A percentile compares a stretch with the other conserved stretches of the same genome.
These are phyloP conservation scores for Apiospora malaysiana DNA, from an alignment of 2,329 filamentous ascomycete genomes.

Conservation along the genomic window DNA sequence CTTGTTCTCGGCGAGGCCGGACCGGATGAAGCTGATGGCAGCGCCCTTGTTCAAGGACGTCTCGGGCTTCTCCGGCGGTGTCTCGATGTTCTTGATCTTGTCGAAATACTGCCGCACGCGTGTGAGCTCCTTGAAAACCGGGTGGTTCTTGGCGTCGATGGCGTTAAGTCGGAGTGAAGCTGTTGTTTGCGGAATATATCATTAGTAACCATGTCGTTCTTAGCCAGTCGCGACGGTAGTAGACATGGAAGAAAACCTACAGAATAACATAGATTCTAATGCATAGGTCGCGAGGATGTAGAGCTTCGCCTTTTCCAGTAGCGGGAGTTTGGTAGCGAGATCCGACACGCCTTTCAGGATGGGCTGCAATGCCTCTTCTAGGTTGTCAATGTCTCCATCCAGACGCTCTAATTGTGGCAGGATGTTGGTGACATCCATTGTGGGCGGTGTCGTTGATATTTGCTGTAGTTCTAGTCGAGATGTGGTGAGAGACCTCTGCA, in stretches of 20 bases:
- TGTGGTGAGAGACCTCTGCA: not conserved
- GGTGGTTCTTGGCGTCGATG: slow-evolving; percentile 80
- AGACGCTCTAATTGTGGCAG: slow-evolving; percentile 74
- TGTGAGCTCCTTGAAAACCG: slow-evolving; percentile 83
- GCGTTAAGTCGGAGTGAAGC: slow-evolving; percentile 81
- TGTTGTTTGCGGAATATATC: not conserved
- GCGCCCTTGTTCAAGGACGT: slow-evolving; percentile 74
- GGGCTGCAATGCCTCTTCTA: slow-evolving; percentile 77
- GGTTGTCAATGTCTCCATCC: slow-evolving; percentile 77
- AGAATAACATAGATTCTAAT: slow-evolving; percentile 89
- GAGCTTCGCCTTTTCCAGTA: slow-evolving; percentile 95
- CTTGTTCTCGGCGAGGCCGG: slow-evolving; percentile 69
- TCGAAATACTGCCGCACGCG: slow-evolving; percentile 90
- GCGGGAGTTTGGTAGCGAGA: slow-evolving; percentile 77
- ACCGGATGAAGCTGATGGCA: slow-evolving; percentile 80
- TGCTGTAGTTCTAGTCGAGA: not conserved
- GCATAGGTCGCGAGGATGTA: slow-evolving; percentile 88
- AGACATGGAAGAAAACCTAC: slow-evolving; percentile 51
- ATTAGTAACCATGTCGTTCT: not conserved
- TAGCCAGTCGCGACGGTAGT: slow-evolving; percentile 22
- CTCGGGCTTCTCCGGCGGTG: slow-evolving; percentile 59
- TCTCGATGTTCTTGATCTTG: slow-evolving; percentile 84
- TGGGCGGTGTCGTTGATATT: not conserved
- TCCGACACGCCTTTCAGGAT: slow-evolving; percentile 71
- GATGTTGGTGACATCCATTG: slow-evolving; percentile 62